Evolutionary conservation across 2,329 filamentous ascomycete genomes (phyloP).

Genomic region (Fusarium nodosum): DNA sequence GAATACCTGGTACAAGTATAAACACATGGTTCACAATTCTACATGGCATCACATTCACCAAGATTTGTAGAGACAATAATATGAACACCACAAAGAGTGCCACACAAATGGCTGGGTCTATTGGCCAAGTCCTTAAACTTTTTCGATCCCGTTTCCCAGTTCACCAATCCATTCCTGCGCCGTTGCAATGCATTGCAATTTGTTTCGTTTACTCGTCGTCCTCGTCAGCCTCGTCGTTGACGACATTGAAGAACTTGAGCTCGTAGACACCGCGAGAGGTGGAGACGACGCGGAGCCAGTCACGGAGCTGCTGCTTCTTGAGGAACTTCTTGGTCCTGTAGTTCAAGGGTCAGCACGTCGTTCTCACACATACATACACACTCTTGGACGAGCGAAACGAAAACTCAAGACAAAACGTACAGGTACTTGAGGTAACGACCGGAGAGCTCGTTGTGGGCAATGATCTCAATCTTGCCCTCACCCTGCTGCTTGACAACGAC

Average conservation of each 20-base stretch:
- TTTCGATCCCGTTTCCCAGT: conserved; percentile 46
- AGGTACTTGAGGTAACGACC: conserved; percentile 99
- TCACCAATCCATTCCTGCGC: conserved; percentile 52
- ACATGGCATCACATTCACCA: conserved; percentile 1
- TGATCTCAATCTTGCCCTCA: conserved; percentile 98
- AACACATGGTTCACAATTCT: neutral
- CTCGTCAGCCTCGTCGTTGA: conserved; percentile 97
- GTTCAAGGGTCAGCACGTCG: conserved; percentile 9
- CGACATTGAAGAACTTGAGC: conserved; percentile 99
- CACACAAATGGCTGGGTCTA: conserved; percentile 52
- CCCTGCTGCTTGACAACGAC: conserved; percentile 91
- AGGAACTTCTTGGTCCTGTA: conserved; percentile 99
- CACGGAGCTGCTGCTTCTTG: conserved; percentile 99
- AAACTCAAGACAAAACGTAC: conserved; percentile 66
- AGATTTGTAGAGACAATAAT: neutral
- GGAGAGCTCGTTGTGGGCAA: conserved; percentile 97
- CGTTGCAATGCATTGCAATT: conserved; percentile 47
- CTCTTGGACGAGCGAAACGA: neutral
- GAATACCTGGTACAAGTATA: neutral
- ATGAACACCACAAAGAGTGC: conserved; percentile 50
- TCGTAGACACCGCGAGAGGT: conserved; percentile 99
- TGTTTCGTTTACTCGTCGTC: conserved; percentile 88
- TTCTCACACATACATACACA: too few relatives aligned
- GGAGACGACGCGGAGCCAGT: conserved; percentile 99
- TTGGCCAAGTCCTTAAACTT: conserved; percentile 51